Evolutionary conservation across 2,329 filamentous ascomycete genomes (phyloP).

Genomic region (Epicoccum sorghinum): DNA sequence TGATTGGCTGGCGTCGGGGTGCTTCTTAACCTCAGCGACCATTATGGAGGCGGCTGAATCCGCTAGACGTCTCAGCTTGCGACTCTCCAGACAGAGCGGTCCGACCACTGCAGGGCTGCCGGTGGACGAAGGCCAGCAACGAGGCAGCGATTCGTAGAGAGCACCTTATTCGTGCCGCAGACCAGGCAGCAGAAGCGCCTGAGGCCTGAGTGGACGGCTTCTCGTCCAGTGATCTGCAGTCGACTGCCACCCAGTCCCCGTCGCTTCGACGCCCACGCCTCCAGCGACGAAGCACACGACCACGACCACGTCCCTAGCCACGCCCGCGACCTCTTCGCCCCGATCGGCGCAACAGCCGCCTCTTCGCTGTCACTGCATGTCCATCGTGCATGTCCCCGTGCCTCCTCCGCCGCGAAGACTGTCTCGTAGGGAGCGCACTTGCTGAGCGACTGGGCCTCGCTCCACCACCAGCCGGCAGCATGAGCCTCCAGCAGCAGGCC

Average conservation of each 20-base stretch:
- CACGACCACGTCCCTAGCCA: conserved; percentile 16
- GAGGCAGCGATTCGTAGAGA: background rate
- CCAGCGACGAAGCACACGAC: conserved; percentile 33
- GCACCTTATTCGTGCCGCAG: background rate
- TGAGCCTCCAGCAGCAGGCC: background rate
- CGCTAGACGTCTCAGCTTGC: conserved; percentile 9
- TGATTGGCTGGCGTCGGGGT: too few relatives aligned
- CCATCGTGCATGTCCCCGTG: conserved; percentile 35
- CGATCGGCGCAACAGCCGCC: background rate
- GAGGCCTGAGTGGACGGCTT: conserved; percentile 1
- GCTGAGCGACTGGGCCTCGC: conserved; percentile 31
- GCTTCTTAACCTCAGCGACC: background rate
- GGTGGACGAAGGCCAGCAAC: background rate
- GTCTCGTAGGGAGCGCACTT: conserved; percentile 33
- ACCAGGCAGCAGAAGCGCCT: background rate
- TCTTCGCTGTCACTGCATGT: conserved; percentile 28
- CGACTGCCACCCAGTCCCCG: background rate
- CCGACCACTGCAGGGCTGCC: background rate
- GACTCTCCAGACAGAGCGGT: background rate
- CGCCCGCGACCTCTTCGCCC: conserved; percentile 26
- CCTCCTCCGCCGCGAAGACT: conserved; percentile 34
- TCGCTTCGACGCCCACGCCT: conserved; percentile 1
- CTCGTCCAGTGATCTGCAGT: conserved; percentile 4
- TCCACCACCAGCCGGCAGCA: conserved; percentile 10
- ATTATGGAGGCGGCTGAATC: conserved; percentile 6